phyloP scores from a whole-genome alignment of 805 yeast genomes.

The Deakozyma indianensis region DNA sequence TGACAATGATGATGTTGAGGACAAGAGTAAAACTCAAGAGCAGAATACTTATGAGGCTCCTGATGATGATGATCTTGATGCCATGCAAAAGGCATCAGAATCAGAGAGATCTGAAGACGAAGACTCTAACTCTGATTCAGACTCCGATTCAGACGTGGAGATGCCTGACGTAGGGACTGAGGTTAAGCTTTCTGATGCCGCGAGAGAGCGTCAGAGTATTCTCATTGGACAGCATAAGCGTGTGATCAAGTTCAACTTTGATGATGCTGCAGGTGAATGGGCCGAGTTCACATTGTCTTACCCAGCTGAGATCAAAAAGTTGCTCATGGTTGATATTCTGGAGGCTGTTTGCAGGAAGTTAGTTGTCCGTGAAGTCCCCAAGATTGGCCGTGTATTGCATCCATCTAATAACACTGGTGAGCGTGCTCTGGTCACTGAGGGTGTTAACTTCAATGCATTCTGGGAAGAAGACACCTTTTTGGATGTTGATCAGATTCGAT shows the following conservation, averaged over 20 bases:
- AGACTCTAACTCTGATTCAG: conserved; percentile 29
- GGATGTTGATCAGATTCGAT: conserved; percentile 75
- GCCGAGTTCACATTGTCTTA: conserved; percentile 79
- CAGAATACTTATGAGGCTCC: conserved; percentile 89
- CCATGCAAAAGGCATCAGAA: conserved; percentile 36
- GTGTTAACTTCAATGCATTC: conserved; percentile 94
- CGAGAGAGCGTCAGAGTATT: conserved; percentile 75
- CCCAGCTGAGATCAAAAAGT: conserved; percentile 75
- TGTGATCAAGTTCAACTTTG: conserved; percentile 74
- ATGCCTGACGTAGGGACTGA: not conserved
- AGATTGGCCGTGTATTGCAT: conserved; percentile 84
- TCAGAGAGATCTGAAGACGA: conserved; percentile 28
- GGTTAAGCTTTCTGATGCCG: conserved; percentile 37
- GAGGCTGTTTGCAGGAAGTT: conserved; percentile 83
- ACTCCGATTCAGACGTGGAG: conserved; percentile 16
- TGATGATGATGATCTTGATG: conserved; percentile 88
- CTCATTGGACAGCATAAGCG: conserved; percentile 60
- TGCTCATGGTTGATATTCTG: conserved; percentile 91
- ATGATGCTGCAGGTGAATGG: conserved; percentile 81
- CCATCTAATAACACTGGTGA: conserved; percentile 59
- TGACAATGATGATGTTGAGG: conserved; percentile 27
- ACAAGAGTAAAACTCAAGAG: conserved; percentile 62
- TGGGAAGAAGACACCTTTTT: conserved; percentile 95
- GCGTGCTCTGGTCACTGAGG: conserved; percentile 83
- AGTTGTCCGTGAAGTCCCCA: conserved; percentile 84